phyloP scores from a whole-genome alignment of 768 basidiomycete genomes.

The Auricularia auricula-judae region DNA sequence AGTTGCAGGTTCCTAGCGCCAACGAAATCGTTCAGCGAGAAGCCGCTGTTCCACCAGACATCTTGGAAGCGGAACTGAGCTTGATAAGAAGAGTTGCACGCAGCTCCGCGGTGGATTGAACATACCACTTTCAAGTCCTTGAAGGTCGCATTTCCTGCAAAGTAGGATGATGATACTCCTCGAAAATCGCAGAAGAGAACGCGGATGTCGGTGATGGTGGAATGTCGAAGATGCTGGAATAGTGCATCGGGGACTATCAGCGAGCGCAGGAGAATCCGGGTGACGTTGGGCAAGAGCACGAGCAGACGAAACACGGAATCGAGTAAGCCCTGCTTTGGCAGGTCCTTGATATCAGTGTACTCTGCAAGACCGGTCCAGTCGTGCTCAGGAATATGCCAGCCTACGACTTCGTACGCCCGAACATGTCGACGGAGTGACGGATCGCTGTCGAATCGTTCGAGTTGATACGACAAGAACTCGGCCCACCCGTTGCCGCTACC shows the following conservation, averaged over 20 bases:
- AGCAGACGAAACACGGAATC: neutral
- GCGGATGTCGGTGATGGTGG: neutral
- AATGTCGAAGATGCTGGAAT: neutral
- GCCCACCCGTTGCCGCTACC: neutral
- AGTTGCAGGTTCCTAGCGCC: no score
- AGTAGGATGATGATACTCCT: neutral
- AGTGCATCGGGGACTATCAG: neutral
- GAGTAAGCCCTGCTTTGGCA: neutral
- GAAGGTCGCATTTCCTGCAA: no score
- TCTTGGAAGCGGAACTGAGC: no score
- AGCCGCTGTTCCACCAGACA: no score
- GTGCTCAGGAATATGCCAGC: neutral
- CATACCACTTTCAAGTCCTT: no score
- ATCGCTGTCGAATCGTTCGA: neutral
- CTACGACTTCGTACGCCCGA: neutral
- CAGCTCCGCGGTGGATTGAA: no score
- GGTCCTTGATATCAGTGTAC: neutral
- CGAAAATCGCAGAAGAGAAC: neutral
- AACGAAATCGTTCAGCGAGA: no score
- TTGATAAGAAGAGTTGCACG: no score
- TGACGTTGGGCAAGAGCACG: neutral
- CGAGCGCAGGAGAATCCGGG: neutral
- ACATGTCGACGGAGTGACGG: neutral
- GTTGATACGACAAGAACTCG: neutral
- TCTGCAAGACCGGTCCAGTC: neutral